These are phyloP conservation scores for Cladosporium sp. DNA, from an alignment of 2,329 filamentous ascomycete species.

Conservation along the genomic window DNA sequence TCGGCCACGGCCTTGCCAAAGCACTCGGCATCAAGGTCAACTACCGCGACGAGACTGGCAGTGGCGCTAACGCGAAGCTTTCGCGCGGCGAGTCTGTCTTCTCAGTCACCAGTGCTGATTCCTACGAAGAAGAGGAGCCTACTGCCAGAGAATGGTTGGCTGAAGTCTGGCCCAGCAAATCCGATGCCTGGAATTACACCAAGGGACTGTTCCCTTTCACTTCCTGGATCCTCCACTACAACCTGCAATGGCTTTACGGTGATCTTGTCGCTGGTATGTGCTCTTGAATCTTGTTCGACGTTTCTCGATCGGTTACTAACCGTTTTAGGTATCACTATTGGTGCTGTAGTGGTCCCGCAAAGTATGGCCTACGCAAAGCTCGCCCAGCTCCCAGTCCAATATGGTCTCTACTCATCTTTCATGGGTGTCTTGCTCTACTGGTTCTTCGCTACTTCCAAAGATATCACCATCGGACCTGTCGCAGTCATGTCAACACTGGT, in stretches of 20 bases:
- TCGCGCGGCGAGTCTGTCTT: slow-evolving; percentile 78
- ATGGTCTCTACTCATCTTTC: slow-evolving; percentile 91
- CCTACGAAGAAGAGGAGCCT: slow-evolving; percentile 81
- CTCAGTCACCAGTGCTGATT: slow-evolving; percentile 71
- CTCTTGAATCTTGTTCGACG: background rate
- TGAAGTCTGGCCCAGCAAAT: slow-evolving; percentile 61
- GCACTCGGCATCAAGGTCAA: slow-evolving; percentile 79
- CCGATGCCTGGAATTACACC: slow-evolving; percentile 62
- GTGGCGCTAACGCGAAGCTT: slow-evolving; percentile 56
- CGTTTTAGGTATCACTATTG: slow-evolving; percentile 64
- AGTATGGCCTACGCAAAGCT: slow-evolving; percentile 93
- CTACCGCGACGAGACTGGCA: slow-evolving; percentile 60
- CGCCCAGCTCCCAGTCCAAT: slow-evolving; percentile 77
- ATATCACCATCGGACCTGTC: slow-evolving; percentile 96
- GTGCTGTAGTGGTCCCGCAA: slow-evolving; percentile 86
- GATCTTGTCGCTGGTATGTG: slow-evolving; percentile 81
- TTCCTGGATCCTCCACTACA: slow-evolving; percentile 88
- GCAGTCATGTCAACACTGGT: slow-evolving; percentile 93
- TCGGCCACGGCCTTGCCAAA: slow-evolving; percentile 76
- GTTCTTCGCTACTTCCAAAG: slow-evolving; percentile 97
- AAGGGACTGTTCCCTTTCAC: slow-evolving; percentile 81
- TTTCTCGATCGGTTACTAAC: background rate
- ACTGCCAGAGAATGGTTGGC: slow-evolving; percentile 71
- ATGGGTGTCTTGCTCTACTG: slow-evolving; percentile 95
- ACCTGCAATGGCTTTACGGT: slow-evolving; percentile 82